Evolutionary conservation across 139 green algal species (phyloP).

Genomic region (Picochlorum sp.): DNA sequence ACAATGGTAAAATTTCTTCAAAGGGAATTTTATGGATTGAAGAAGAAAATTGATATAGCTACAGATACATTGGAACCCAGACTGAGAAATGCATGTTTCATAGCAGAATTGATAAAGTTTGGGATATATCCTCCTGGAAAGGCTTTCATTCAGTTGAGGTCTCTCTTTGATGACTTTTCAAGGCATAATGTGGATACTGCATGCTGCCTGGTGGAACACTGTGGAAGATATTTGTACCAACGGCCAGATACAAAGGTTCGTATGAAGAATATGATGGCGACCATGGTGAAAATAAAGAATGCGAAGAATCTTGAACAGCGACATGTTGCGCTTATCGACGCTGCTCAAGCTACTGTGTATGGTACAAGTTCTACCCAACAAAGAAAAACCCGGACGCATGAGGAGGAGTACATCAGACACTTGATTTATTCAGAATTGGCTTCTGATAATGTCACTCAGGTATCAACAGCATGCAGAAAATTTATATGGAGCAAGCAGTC

Average conservation of each 20-base stretch:
- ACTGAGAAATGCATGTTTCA: slow-evolving; percentile 69
- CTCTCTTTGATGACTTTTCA: slow-evolving; percentile 74
- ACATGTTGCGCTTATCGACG: slow-evolving; percentile 72
- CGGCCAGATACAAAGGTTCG: slow-evolving; percentile 54
- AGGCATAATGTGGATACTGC: slow-evolving; percentile 80
- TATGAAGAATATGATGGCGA: slow-evolving; percentile 79
- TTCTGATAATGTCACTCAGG: background rate
- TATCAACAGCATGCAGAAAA: too few species aligned
- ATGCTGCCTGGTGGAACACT: slow-evolving; percentile 75
- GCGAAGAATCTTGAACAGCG: slow-evolving; percentile 73
- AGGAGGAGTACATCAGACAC: slow-evolving; percentile 86
- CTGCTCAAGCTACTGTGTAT: slow-evolving; percentile 65
- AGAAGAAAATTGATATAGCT: slow-evolving; percentile 55
- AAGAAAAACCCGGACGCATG: slow-evolving; percentile 38
- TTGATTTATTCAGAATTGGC: slow-evolving; percentile 69
- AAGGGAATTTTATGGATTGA: slow-evolving; percentile 58
- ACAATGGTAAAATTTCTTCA: slow-evolving; percentile 50
- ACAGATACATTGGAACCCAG: slow-evolving; percentile 59
- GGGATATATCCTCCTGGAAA: slow-evolving; percentile 41
- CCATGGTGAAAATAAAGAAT: slow-evolving; percentile 83
- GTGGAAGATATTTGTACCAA: slow-evolving; percentile 72
- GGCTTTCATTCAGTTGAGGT: slow-evolving; percentile 51
- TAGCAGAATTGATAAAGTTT: slow-evolving; percentile 89
- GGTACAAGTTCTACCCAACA: background rate
- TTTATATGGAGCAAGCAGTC: slow-evolving; percentile 33